Evolutionary conservation across 805 yeast genomes (phyloP), one percentile per base, ranked within the genome.

Genomic region (Scheffersomyces amazonensis): DNA sequence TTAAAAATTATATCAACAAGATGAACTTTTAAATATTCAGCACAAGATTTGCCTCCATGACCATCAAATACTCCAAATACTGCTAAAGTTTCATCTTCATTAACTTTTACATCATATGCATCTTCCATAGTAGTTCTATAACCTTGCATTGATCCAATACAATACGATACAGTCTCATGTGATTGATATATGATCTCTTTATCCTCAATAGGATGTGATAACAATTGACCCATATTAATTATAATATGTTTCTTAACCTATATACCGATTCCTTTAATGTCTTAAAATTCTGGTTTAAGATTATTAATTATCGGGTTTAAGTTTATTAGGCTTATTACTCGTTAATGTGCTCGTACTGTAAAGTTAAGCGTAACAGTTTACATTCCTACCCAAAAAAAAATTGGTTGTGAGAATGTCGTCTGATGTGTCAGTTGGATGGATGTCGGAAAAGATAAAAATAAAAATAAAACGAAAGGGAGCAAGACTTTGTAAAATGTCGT

Each of bases 21-120:
- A 16, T 54, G 53, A 16, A 66, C 66, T 30, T 80, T 69, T 4
- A 84, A 58, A 44, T 64, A 76, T 24, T 69, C 69, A 1, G 90
- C 80, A 16, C 84, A 72, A 18, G 73, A 72, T 5, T 73, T 67
- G 12, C 91, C 90, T 2, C 95, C 95, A 56, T 85, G 95, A 2
- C 95, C 95, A 58, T 85, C 95, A 58, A 82, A 85, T 1, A 85
- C 84, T 0, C 83, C 88, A 56, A 81, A 83, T 2, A 84, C 70
- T 10, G 76, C 64, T 20, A 64, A 45, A 10, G 61, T 32, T 22
- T 64, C 69, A 42, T 65, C 68, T 35, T 69, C 73, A 41, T 67
- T 73, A 32, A 75, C 65, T 29, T 71, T 52, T 16, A 79, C 75
- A 43, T 77, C 70, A 56, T 80, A 84, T 3, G 88, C 85, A 60